Percentiles rank a stretch among this genome's conserved stretches.
phyloP scores from a whole-genome alignment of 306 rosid genomes.

The Leucaena leucocephala region DNA sequence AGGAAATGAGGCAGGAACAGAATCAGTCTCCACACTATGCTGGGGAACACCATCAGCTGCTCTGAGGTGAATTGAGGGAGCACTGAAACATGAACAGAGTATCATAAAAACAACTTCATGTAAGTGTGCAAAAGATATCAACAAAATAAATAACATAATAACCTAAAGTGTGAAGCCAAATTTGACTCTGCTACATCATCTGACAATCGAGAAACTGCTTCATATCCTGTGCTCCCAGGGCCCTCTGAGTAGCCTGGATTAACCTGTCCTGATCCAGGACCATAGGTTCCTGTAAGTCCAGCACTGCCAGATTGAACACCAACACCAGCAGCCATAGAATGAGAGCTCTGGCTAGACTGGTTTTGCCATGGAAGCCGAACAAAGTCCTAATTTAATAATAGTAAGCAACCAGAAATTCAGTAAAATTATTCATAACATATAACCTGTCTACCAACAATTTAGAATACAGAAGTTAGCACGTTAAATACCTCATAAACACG shows the following conservation, averaged over 20 bases:
- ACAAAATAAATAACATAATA: slow-evolving; percentile 7
- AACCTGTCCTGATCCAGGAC: slow-evolving; percentile 63
- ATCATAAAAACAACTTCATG: slow-evolving; percentile 32
- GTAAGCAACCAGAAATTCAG: slow-evolving; percentile 29
- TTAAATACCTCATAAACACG: slow-evolving; percentile 87
- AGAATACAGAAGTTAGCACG: slow-evolving; percentile 10
- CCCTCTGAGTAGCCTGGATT: slow-evolving; percentile 60
- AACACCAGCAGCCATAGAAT: slow-evolving; percentile 63
- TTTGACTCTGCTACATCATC: slow-evolving; percentile 73
- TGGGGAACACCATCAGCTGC: slow-evolving; percentile 64
- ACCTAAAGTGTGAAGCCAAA: slow-evolving; percentile 70
- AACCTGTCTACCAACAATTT: background rate
- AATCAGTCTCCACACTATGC: slow-evolving; percentile 73
- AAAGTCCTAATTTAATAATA: slow-evolving; percentile 67
- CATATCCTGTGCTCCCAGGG: slow-evolving; percentile 59
- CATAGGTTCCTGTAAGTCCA: slow-evolving; percentile 64
- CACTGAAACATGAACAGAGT: slow-evolving; percentile 49
- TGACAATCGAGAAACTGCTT: slow-evolving; percentile 67
- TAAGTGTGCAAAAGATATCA: background rate
- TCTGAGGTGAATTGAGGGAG: slow-evolving; percentile 61
- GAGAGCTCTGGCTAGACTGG: slow-evolving; percentile 75
- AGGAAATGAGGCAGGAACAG: slow-evolving; percentile 67
- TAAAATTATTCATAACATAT: slow-evolving; percentile 22
- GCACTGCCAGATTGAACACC: slow-evolving; percentile 56
- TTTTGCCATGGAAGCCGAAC: slow-evolving; percentile 98